A percentile compares a stretch with the other conserved stretches of the same genome.
These are phyloP conservation scores for Colletotrichum truncatum DNA, from an alignment of 2,329 filamentous ascomycete genomes.

Conservation along the genomic window DNA sequence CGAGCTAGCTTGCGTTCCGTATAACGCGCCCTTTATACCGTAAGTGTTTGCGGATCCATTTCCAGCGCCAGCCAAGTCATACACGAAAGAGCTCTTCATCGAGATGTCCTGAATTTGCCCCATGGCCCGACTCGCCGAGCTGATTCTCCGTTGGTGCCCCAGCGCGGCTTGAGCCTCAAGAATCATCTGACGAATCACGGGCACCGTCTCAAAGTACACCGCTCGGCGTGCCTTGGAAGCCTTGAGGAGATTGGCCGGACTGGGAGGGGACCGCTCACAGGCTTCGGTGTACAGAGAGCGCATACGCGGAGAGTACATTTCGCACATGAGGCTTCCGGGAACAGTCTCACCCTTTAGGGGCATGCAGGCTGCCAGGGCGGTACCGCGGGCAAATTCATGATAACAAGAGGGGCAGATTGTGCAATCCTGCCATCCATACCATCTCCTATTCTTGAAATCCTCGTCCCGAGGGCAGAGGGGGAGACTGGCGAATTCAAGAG, in stretches of 20 bases:
- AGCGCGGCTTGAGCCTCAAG: conserved; percentile 35
- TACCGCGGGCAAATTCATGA: conserved; percentile 40
- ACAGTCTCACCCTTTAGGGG: conserved; percentile 35
- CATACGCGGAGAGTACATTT: conserved; percentile 49
- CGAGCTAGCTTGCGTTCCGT: conserved; percentile 40
- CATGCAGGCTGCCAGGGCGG: conserved; percentile 39
- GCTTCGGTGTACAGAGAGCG: conserved; percentile 42
- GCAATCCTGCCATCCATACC: conserved; percentile 48
- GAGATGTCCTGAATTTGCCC: conserved; percentile 33
- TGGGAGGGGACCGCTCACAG: conserved; percentile 34
- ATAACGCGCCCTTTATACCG: conserved; percentile 39
- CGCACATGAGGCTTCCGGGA: conserved; percentile 41
- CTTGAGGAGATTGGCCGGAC: conserved; percentile 35
- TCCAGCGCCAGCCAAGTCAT: not conserved
- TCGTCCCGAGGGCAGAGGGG: conserved; percentile 38
- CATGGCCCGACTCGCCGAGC: conserved; percentile 36
- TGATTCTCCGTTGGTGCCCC: conserved; percentile 37
- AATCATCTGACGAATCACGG: conserved; percentile 37
- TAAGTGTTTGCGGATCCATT: conserved; percentile 39
- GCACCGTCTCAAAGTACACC: conserved; percentile 45
- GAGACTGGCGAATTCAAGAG: conserved; percentile 39
- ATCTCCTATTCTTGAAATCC: conserved; percentile 33
- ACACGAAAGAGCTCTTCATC: not conserved
- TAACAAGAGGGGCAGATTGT: conserved; percentile 49
- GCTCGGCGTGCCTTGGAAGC: conserved; percentile 37